phyloP scores from a whole-genome alignment of 352 stramenopile species.

The Phytophthora pinifolia region DNA sequence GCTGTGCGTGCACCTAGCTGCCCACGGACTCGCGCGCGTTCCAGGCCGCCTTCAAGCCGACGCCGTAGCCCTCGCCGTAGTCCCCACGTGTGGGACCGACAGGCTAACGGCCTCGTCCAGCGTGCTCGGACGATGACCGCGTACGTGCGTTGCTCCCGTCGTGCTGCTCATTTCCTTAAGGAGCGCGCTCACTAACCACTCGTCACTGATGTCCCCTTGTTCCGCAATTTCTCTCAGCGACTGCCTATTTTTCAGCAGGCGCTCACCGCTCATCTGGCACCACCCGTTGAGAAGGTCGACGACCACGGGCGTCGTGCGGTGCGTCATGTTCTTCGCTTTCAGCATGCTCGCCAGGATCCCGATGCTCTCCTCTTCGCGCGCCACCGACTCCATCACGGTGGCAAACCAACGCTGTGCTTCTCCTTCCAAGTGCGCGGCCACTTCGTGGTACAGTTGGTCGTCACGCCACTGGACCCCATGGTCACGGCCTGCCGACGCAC shows the following conservation, averaged over 20 bases:
- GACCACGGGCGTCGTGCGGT: constrained; percentile 3
- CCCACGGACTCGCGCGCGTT: background rate
- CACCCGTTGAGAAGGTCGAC: background rate
- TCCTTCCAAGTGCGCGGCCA: constrained; percentile 2
- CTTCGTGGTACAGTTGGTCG: constrained; percentile 5
- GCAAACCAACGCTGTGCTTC: constrained; percentile 13
- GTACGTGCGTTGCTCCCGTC: constrained; percentile 2
- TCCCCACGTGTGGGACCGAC: constrained; percentile 1
- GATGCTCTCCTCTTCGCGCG: background rate
- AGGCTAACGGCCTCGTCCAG: constrained; percentile 3
- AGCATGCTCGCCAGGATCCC: background rate
- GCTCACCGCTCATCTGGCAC: constrained; percentile 8
- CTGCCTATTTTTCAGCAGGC: constrained; percentile 2
- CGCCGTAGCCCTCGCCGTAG: constrained; percentile 8
- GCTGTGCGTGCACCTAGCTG: background rate
- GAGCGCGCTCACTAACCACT: constrained; percentile 14
- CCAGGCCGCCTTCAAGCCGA: constrained; percentile 5
- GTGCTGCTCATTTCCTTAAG: constrained; percentile 4
- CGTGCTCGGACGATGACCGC: background rate
- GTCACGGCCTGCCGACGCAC: background rate
- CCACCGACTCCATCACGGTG: constrained; percentile 5
- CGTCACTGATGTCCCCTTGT: background rate
- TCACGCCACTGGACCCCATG: background rate
- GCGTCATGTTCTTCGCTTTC: constrained; percentile 1
- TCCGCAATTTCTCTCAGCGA: constrained; percentile 1